phyloP scores from a whole-genome alignment of 352 stramenopile genomes.

The Globisporangium mamillatum region DNA sequence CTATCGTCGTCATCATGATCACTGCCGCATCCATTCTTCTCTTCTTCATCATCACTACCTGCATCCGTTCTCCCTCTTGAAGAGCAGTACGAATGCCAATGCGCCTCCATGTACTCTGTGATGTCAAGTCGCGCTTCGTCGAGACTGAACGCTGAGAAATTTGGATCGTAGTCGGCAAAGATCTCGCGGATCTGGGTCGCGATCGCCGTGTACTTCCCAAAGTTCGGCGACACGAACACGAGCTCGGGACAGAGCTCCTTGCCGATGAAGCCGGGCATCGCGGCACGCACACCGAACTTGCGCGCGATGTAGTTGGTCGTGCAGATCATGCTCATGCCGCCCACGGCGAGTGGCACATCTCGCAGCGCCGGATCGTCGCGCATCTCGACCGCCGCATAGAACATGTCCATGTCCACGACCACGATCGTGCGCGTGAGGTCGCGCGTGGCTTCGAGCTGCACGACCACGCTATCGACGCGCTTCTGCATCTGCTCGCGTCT shows the following conservation, averaged over 20 bases:
- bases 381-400: constrained; percentile 96
- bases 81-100: constrained; percentile 50
- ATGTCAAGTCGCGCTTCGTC: constrained; percentile 96
- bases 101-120: constrained; percentile 76
- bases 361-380: constrained; percentile 86
- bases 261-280: constrained; percentile 97
- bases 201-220: constrained; percentile 89
- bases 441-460: constrained; percentile 50
- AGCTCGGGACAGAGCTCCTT: constrained; percentile 93
- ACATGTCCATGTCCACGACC: constrained; percentile 97
- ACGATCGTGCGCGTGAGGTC: constrained; percentile 75
- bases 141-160: constrained; percentile 89
- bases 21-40: constrained; percentile 4
- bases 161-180: constrained; percentile 92
- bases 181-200: constrained; percentile 72
- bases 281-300: constrained; percentile 92
- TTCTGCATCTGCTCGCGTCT: constrained; percentile 29
- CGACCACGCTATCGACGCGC: constrained; percentile 42
- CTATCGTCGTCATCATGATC: constrained; percentile 16
- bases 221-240: constrained; percentile 91
- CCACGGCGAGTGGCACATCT: constrained; percentile 91
- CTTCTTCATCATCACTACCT: background rate
- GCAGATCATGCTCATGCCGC: constrained; percentile 91
- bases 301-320: constrained; percentile 96
- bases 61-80: constrained; percentile 3